Percentiles rank a stretch among this genome's conserved stretches.
Conservation (phyloP, 2,329 filamentous ascomycete genomes). For the Ophiostoma perfectum region DNA sequence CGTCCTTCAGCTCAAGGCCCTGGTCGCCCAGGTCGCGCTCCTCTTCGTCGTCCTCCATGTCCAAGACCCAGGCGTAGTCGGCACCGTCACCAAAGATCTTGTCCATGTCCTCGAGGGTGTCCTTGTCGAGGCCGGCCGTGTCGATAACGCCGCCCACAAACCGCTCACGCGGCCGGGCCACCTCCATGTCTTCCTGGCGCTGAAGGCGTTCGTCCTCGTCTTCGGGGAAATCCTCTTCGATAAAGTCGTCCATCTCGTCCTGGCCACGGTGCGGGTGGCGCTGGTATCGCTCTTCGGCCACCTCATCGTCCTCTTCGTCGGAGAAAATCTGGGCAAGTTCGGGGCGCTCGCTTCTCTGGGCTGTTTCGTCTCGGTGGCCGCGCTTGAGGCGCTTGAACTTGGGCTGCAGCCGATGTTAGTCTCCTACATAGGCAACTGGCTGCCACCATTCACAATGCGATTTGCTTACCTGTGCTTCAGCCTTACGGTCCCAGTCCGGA, state of each 20-base stretch:
- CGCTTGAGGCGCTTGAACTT: constrained; percentile 97
- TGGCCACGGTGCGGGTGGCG: constrained; percentile 53
- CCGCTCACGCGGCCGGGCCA: constrained; percentile 71
- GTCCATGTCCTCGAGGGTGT: constrained; percentile 91
- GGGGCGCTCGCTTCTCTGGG: constrained; percentile 58
- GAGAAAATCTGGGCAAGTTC: constrained; percentile 91
- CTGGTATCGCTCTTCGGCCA: constrained; percentile 50
- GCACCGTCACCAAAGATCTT: constrained; percentile 92
- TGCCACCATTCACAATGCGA: not conserved
- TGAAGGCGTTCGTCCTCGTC: constrained; percentile 73
- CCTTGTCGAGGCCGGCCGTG: constrained; percentile 80
- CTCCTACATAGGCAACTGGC: not conserved
- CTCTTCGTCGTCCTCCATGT: constrained; percentile 80
- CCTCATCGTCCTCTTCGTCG: constrained; percentile 76
- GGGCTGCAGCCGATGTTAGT: constrained; percentile 45
- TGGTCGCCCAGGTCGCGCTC: constrained; percentile 73
- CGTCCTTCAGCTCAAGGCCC: constrained; percentile 88
- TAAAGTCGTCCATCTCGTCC: constrained; percentile 91
- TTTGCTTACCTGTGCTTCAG: constrained; percentile 31
- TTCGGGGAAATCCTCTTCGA: constrained; percentile 89
- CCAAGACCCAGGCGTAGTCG: constrained; percentile 92
- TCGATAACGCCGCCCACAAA: constrained; percentile 67
- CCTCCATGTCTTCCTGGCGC: constrained; percentile 79
- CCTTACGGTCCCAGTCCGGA: constrained; percentile 62
- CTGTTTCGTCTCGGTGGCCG: constrained; percentile 70